These are phyloP conservation scores for Microascus cirrosus DNA, from an alignment of 2,329 filamentous ascomycete genomes.

Conservation along the genomic window DNA sequence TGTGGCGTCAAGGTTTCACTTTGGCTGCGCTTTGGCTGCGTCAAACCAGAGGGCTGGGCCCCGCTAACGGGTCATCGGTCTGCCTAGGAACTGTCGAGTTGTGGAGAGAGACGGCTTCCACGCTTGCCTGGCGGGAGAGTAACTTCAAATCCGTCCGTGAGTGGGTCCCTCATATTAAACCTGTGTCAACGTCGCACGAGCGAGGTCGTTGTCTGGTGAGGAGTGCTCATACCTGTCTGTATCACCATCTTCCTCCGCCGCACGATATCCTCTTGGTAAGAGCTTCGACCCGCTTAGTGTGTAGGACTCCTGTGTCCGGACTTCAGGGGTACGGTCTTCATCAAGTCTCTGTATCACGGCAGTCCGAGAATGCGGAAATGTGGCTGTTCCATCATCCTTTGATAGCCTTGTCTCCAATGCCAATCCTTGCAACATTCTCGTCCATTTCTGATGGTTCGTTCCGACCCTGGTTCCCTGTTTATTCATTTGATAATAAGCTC, in stretches of 20 bases:
- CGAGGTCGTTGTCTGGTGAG: not conserved
- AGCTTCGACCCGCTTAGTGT: not conserved
- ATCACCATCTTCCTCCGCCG: not conserved
- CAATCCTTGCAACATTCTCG: not conserved
- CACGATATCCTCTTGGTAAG: not conserved
- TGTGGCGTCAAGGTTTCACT: not conserved
- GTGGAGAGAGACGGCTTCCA: too few relatives aligned
- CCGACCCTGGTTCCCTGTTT: not conserved
- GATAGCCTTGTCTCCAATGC: not conserved
- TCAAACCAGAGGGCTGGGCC: not conserved
- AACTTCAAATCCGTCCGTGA: not conserved
- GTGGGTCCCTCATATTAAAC: not conserved
- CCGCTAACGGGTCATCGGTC: not conserved
- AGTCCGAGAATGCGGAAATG: not conserved
- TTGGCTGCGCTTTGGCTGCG: not conserved
- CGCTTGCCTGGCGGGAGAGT: not conserved
- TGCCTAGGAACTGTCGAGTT: too few relatives aligned
- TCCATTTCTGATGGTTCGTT: not conserved
- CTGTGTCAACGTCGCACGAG: not conserved
- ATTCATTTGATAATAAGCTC: not conserved
- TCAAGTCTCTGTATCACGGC: not conserved
- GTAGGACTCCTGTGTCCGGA: too few relatives aligned
- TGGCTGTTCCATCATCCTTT: not conserved
- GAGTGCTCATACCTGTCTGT: not conserved
- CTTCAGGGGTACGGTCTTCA: not conserved